Evolutionary conservation across 805 yeast genomes (phyloP), one percentile per base, ranked within the genome.

Genomic region (Saturnispora gosingensis): DNA sequence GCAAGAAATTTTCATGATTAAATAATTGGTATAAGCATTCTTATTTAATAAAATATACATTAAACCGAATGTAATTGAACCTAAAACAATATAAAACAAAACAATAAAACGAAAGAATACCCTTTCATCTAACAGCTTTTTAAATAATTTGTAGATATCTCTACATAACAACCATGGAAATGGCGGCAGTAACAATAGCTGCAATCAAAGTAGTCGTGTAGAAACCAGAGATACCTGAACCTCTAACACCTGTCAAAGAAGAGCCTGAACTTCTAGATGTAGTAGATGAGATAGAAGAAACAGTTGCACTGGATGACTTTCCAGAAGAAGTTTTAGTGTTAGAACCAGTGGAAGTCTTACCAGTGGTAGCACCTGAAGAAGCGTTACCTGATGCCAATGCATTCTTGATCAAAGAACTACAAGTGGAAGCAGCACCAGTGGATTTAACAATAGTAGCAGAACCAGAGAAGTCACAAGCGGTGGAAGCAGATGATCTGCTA

Each of bases 1-100:
- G 55, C 88, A 87, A 59, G 98, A 91, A 68, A 91, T 91, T 53
- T 87, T 91, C 64, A 91, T 91, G 97, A 79, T 89, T 45, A 59
- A 60, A 57, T 66, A 58, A 35, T 24, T 18, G 15, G 24, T 8
- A 18, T 20, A 18, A 38, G 42, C 42, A 38, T 38, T 38, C 42
- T 13, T 38, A 38, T 18, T 38, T 38, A 38, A 38, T 38, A 38
- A 38, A 35, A 38, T 38, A 38, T 38, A 18, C 42, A 38, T 38
- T 18, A 38, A 38, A 38, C 42, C 42, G 42, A 44, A 36, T 25
- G 16, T 39, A 28, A 45, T 25, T 36, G 25, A 38, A 38, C 42
- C 42, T 38, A 28, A 18, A 45, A 32, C 24, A 49, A 16, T 20
- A 44, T 32, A 45, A 49, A 25, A 43, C 27, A 16, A 25, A 25